Base-by-base conservation (phyloP, 2,329 filamentous ascomycete genomes). In the Colletotrichum tanaceti region DNA sequence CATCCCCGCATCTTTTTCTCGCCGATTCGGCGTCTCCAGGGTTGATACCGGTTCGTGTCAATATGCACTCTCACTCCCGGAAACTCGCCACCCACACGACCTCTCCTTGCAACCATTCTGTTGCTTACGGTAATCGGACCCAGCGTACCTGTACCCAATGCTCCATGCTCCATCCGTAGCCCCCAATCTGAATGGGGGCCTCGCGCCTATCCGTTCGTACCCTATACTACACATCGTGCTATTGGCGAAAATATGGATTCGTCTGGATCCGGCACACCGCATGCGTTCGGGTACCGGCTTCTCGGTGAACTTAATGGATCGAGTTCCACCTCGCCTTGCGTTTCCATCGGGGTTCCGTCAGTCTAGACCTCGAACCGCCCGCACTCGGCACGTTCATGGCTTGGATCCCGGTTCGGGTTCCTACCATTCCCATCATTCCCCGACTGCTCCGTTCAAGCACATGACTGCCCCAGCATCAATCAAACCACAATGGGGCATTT, bases 21-120 rank as follows among this genome's bases (percentile, higher is more conserved):
- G 52, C 47, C 39, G 53, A 65, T 54, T 55, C 54, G 35, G 22
- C 24, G 32, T 20, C 65, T 59, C 39, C 65, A 60, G 62, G 65
- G 61, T 59, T 65, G 39, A 65, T 68, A 68, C 65, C 11, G 55
- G 61, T 47, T 54, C 22, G 16, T 35, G 24, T 54, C 32, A 43
- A 65, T 65, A 54, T 68, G 61, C 65, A 46, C 47, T 53, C 65
- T 63, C 53, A 58, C 47, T 65, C 28, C 54, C 35, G 65, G 62
- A 55, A 68, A 68, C 64, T 58, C 61, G 55, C 54, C 65, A 65
- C 49, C 43, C 61, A 49, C 49, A 54, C 47, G 47, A 46, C 46
- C 55, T 49, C 59, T 58, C 54, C 65, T 68, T 65, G 60, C 35
- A 47, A 65, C 32, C 24, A 16, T 44, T 44, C 16, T 44, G 28